Conservation (phyloP, 2,329 filamentous ascomycete species). For the Cryphonectria naterciae region DNA sequence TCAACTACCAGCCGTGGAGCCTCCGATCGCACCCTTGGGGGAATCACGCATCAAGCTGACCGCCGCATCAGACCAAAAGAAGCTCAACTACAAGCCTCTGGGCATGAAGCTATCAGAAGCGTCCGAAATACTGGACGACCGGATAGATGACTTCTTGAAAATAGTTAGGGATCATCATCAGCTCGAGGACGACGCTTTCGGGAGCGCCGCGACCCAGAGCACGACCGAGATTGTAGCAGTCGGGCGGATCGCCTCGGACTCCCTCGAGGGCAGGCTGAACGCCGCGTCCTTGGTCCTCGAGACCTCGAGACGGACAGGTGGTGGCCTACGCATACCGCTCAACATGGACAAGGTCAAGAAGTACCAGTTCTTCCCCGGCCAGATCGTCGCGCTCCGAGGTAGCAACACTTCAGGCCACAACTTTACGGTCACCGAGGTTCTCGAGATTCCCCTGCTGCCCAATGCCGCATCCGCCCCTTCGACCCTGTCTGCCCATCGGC, state of each 20-base stretch:
- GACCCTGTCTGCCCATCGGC: constrained; percentile 69
- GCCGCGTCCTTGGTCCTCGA: constrained; percentile 84
- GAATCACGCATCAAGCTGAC: constrained; percentile 83
- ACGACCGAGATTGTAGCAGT: constrained; percentile 88
- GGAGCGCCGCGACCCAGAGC: constrained; percentile 82
- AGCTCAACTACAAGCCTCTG: constrained; percentile 88
- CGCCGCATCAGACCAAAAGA: constrained; percentile 85
- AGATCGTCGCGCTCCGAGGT: constrained; percentile 85
- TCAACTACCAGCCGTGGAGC: constrained; percentile 68
- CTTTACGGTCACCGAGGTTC: constrained; percentile 78
- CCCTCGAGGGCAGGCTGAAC: constrained; percentile 84
- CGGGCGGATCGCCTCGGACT: constrained; percentile 88
- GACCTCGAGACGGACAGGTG: constrained; percentile 81
- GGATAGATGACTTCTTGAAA: constrained; percentile 87
- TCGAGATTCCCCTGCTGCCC: constrained; percentile 75
- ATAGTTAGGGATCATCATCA: constrained; percentile 74
- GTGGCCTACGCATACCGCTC: constrained; percentile 79
- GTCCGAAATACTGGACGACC: constrained; percentile 90
- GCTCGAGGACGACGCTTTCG: constrained; percentile 80
- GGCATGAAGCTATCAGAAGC: constrained; percentile 93
- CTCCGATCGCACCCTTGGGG: constrained; percentile 71
- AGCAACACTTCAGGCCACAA: constrained; percentile 85
- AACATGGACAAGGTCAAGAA: constrained; percentile 69
- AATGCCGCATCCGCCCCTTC: constrained; percentile 71
- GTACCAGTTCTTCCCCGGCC: constrained; percentile 91